Conservation (phyloP, 2,329 filamentous ascomycete genomes). For the Aspergillus tubingensis region DNA sequence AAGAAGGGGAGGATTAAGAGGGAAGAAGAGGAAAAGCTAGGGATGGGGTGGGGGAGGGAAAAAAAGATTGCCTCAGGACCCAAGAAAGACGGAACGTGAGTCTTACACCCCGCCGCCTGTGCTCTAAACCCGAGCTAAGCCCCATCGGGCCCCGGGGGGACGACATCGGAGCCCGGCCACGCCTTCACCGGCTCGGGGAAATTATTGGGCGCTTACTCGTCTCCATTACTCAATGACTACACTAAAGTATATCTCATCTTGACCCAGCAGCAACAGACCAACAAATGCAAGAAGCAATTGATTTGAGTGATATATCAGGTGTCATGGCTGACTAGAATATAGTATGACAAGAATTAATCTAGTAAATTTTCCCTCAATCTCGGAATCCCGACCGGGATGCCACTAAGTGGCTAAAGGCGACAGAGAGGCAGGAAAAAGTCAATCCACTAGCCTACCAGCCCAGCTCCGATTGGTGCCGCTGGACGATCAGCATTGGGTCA, state of each 20-base stretch:
- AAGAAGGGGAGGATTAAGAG: conserved; percentile 12
- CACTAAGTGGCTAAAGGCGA: not conserved
- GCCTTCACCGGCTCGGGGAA: conserved; percentile 8
- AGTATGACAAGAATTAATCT: too few species aligned
- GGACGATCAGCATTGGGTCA: not conserved
- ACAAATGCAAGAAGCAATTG: too few species aligned
- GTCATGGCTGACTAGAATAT: not conserved
- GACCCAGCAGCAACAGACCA: too few species aligned
- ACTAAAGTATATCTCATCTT: too few species aligned
- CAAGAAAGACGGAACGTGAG: too few species aligned
- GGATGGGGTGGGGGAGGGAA: conserved; percentile 12
- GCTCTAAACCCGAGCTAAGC: not conserved
- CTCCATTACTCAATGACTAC: conserved; percentile 1
- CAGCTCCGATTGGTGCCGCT: not conserved
- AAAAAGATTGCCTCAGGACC: conserved; percentile 18
- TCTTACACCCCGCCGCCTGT: not conserved
- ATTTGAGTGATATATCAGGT: not conserved
- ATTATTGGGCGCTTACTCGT: not conserved
- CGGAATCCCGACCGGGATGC: not conserved
- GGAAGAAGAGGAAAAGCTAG: conserved; percentile 2
- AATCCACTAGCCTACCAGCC: not conserved
- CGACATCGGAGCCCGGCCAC: conserved; percentile 17
- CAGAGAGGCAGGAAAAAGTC: not conserved
- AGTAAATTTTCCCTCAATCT: too few species aligned
- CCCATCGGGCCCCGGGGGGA: conserved; percentile 7